Percentiles rank a stretch among this genome's conserved stretches.
Conservation (phyloP, 345 rosid species). For the Syzygium oleosum region DNA sequence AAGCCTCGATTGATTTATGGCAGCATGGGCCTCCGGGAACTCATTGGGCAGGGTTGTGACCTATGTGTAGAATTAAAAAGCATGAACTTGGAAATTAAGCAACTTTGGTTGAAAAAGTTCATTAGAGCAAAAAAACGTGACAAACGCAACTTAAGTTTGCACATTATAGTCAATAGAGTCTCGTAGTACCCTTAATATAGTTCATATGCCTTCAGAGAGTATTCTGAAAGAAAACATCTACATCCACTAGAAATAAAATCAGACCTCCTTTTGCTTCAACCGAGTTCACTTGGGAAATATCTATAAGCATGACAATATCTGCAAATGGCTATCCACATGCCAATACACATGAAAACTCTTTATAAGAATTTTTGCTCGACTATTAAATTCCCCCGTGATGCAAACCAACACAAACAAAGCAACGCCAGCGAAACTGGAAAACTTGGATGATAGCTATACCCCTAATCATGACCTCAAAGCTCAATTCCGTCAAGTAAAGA, state of each 20-base stretch:
- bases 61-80: constrained; percentile 11
- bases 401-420: not conserved
- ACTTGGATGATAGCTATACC: not conserved
- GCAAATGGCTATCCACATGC: not conserved
- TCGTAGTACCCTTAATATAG: not conserved
- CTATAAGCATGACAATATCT: not conserved
- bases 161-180: not conserved
- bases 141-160: not conserved
- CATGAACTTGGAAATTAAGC: not conserved
- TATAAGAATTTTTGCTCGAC: not conserved
- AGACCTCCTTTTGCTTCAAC: not conserved
- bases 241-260: not conserved
- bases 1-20: constrained; percentile 62
- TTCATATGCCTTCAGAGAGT: not conserved
- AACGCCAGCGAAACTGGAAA: not conserved
- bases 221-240: not conserved
- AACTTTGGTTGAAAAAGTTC: not conserved
- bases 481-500: not conserved
- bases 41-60: constrained; percentile 74
- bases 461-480: not conserved
- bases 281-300: not conserved
- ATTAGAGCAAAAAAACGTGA: not conserved
- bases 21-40: constrained; percentile 72
- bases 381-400: not conserved
- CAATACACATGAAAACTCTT: not conserved